phyloP scores from a whole-genome alignment of 129 eudicot genomes.

The Calendula officinalis region DNA sequence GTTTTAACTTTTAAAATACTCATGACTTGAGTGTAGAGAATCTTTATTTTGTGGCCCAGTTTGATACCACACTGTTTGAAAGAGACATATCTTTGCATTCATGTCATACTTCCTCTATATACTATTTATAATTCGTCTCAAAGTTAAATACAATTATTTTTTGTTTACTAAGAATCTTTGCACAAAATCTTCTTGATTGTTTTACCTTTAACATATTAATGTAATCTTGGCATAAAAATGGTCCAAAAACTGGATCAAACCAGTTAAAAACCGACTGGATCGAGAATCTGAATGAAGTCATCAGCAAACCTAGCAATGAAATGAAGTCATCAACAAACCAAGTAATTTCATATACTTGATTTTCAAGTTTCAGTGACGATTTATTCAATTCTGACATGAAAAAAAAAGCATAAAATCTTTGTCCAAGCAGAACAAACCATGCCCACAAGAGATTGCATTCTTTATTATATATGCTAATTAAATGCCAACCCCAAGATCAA shows the following conservation, averaged over 20 bases:
- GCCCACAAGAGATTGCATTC: slow-evolving; percentile 24
- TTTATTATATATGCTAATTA: slow-evolving; percentile 26
- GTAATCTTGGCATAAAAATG: not conserved
- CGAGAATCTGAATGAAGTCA: too few relatives aligned
- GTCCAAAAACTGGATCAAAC: too few relatives aligned
- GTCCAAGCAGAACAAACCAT: slow-evolving; percentile 21
- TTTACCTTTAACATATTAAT: not conserved
- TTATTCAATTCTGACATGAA: slow-evolving; percentile 2
- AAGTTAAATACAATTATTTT: slow-evolving; percentile 6
- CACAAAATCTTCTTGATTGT: not conserved
- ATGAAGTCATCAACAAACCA: too few relatives aligned
- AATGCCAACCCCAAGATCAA: slow-evolving; percentile 25
- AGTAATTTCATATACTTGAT: not conserved
- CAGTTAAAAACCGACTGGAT: too few relatives aligned
- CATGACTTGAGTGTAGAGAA: slow-evolving; percentile 9
- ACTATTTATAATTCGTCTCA: slow-evolving; percentile 4
- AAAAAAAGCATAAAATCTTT: slow-evolving; percentile 23
- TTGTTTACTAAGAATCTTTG: not conserved
- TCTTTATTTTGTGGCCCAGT: slow-evolving; percentile 31
- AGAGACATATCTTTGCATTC: slow-evolving; percentile 20
- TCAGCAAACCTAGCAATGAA: too few relatives aligned
- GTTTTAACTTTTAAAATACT: not conserved
- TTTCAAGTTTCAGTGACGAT: not conserved
- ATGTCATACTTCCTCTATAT: slow-evolving; percentile 24
- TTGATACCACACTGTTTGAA: slow-evolving; percentile 29